These are phyloP conservation scores for Gliomastix tumulicola DNA, from an alignment of 2,329 filamentous ascomycete species.

Conservation along the genomic window DNA sequence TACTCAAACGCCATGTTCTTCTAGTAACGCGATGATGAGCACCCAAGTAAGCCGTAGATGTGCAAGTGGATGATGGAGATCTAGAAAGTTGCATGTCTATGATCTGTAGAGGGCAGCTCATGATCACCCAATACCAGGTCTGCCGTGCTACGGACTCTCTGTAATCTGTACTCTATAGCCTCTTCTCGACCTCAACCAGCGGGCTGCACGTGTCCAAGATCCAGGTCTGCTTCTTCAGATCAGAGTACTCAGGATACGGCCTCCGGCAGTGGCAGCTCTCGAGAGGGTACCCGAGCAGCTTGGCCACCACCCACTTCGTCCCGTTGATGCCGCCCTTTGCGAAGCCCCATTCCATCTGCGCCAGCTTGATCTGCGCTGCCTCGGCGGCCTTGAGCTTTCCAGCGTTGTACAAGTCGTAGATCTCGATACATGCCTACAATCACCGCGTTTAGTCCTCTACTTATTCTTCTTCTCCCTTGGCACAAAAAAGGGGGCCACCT, in stretches of 20 bases:
- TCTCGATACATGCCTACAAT: conserved; percentile 30
- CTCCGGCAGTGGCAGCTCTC: conserved; percentile 43
- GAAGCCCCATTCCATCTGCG: conserved; percentile 47
- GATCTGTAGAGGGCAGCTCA: too few relatives aligned
- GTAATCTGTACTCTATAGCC: too few relatives aligned
- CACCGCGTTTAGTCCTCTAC: background rate
- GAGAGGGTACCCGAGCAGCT: conserved; percentile 43
- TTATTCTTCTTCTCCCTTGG: background rate
- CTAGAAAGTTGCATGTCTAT: too few relatives aligned
- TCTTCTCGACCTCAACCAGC: conserved; percentile 9
- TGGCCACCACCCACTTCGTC: conserved; percentile 52
- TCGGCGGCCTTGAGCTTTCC: conserved; percentile 41
- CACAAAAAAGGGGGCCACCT: conserved; percentile 15
- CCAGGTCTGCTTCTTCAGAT: conserved; percentile 23
- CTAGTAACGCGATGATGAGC: too few relatives aligned
- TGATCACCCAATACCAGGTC: too few relatives aligned
- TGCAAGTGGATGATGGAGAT: too few relatives aligned
- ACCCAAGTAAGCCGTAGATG: too few relatives aligned
- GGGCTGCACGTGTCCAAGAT: conserved; percentile 11
- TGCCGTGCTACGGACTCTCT: too few relatives aligned
- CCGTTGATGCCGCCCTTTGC: conserved; percentile 53
- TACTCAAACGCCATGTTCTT: too few relatives aligned
- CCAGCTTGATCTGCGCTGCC: conserved; percentile 41
- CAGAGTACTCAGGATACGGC: conserved; percentile 43
- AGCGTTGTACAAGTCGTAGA: conserved; percentile 38